A percentile compares a stretch with the other conserved stretches of the same genome.
phyloP scores from a whole-genome alignment of 257 asterid species.

The Ilex aquifolium region DNA sequence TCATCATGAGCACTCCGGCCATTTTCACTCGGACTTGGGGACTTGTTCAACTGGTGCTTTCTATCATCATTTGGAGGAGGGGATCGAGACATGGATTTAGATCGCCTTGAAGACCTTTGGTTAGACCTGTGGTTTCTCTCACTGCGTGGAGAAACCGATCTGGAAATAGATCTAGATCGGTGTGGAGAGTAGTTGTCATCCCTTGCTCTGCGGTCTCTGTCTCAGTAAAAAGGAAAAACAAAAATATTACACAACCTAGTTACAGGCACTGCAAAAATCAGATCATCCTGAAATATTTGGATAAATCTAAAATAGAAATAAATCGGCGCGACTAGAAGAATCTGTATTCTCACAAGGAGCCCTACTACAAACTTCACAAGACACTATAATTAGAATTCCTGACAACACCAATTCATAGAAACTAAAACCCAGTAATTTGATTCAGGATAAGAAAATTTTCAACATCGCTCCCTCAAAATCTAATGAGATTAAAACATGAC shows the following conservation, averaged over 20 bases:
- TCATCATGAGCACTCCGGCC: slow-evolving; percentile 24
- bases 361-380: no score
- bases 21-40: slow-evolving; percentile 39
- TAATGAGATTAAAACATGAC: slow-evolving; percentile 44
- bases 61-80: slow-evolving; percentile 41
- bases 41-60: slow-evolving; percentile 25
- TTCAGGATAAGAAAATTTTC: background rate
- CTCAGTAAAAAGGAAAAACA: slow-evolving; percentile 13
- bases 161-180: slow-evolving; percentile 47
- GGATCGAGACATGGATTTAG: slow-evolving; percentile 42
- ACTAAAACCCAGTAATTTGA: background rate
- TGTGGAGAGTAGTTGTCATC: slow-evolving; percentile 41
- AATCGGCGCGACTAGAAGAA: no score
- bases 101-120: slow-evolving; percentile 41
- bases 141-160: slow-evolving; percentile 59
- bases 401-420: background rate
- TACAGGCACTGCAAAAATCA: no score
- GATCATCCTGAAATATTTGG: no score
- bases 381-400: no score
- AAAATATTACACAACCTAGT: background rate
- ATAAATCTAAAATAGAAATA: no score
- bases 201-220: slow-evolving; percentile 40
- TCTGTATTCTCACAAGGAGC: no score
- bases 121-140: slow-evolving; percentile 33
- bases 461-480: slow-evolving; percentile 23